Evolutionary conservation across 2,329 filamentous ascomycete genomes (phyloP), one percentile per base, ranked within the genome.

Genomic region (Aureobasidium uvarum): DNA sequence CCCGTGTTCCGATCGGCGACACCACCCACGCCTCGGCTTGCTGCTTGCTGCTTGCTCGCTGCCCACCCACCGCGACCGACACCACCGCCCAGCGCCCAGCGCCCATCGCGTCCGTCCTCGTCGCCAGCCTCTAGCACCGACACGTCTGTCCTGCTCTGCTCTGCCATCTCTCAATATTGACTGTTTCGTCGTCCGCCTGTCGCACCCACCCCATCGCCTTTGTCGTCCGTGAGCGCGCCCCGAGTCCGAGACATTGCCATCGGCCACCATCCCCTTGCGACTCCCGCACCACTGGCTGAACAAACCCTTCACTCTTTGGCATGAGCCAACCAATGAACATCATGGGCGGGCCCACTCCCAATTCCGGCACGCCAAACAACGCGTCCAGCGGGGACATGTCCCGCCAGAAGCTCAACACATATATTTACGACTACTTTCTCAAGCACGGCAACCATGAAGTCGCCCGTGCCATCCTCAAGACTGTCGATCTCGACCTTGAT

Each of bases 361-460:
- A 66, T 64, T 56, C 33, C 33, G 66, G 56, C 67, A 66, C 65
- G 63, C 66, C 51, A 55, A 67, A 62, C 66, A 68, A 58, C 68
- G 68, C 65, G 38, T 59, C 55, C 55, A 68, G 66, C 23, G 64
- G 51, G 38, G 66, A 69, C 52, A 66, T 68, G 38, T 83, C 89
- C 89, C 68, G 73, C 66, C 74, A 73, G 66, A 71, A 77, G 69
- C 85, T 95, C 60, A 93, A 94, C 79, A 94, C 91, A 23, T 93
- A 93, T 76, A 95, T 95, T 70, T 95, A 94, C 82, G 91, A 95
- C 74, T 94, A 95, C 76, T 94, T 98, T 70, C 81, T 97, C 70
- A 91, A 90, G 73, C 90, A 92, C 76, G 85, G 87, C 71, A 91
- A 96, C 84, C 89, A 85, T 74, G 90, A 95, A 70, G 89, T 90